Evolutionary conservation across 371 early-diverging fungal genomes (phyloP), one percentile per base, ranked within the genome.

Genomic region (Rhizopus delemar): DNA sequence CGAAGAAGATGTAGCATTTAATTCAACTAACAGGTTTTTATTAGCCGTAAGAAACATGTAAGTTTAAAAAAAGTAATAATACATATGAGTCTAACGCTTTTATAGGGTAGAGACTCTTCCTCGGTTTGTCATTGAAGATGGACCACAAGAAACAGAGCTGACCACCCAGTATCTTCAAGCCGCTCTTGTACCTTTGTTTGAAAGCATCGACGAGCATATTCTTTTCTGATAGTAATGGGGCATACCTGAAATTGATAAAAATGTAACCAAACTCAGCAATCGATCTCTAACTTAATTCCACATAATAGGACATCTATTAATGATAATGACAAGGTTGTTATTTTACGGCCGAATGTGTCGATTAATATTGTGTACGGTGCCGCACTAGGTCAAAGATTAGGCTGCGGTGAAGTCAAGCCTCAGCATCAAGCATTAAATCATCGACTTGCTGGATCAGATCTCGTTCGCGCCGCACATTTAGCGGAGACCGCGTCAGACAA

Each of bases 291-390:
- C 55, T 55, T 55, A 43, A 55, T 55, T 55, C 34, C 55, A 55
- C 55, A 55, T 56, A 46, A 61, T 57, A 62, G 63, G 63, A 59
- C 63, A 9, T 63, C 68, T 43, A 31, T 60, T 16, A 63, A 61
- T 39, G 63, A 61, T 51, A 41, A 58, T 33, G 66, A 60, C 2
- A 66, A 66, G 34, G n/a, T 34, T n/a, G 13, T 38, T 7, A 54
- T 15, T 28, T 32, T 50, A 38, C 53, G 61, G 41, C 68, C 63
- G 4, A 63, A 68, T 57, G 59, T 63, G 38, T 68, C 63, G 11
- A 60, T 68, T 36, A 68, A 68, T 50, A 53, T 63, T 54, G 46
- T 58, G 15, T 49, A 46, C 41, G 60, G 63, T 48, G 63, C 68
- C 11, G 3, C 55, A 12, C 49, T 68, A 6, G 57, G 41, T 16